phyloP scores from a whole-genome alignment of 2,329 filamentous ascomycete genomes.

The Aaosphaeria arxii region DNA sequence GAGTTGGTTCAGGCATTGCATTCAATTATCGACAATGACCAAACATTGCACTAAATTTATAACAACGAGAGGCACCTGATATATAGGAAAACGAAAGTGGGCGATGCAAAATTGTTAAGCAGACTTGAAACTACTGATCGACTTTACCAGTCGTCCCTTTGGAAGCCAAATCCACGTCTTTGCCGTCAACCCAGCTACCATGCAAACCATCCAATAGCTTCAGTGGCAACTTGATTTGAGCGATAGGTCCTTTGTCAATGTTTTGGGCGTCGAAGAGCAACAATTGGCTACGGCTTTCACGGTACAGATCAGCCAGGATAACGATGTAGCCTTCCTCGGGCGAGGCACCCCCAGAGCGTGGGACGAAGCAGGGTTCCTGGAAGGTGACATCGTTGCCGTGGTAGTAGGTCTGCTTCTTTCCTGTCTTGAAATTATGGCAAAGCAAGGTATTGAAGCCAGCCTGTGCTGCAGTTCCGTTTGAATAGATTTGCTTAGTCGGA shows the following conservation, averaged over 20 bases:
- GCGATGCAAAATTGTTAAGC: too few relatives aligned
- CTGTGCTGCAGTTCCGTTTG: constrained; percentile 22
- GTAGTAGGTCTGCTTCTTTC: neutral
- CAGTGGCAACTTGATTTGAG: constrained; percentile 31
- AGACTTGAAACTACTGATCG: too few relatives aligned
- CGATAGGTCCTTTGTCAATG: constrained; percentile 31
- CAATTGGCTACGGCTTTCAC: constrained; percentile 1
- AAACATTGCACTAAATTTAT: too few relatives aligned
- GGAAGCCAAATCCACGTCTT: constrained; percentile 2
- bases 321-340: neutral
- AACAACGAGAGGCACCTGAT: too few relatives aligned
- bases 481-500: constrained; percentile 22
- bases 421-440: constrained; percentile 2
- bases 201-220: constrained; percentile 32
- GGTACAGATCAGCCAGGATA: neutral
- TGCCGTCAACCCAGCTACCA: constrained; percentile 30
- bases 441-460: constrained; percentile 44
- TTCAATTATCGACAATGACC: too few relatives aligned
- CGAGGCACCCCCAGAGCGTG: neutral
- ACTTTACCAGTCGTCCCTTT: neutral
- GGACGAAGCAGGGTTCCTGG: neutral
- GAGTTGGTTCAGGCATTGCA: too few relatives aligned
- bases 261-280: constrained; percentile 36
- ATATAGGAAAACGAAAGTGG: too few relatives aligned
- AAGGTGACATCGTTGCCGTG: neutral